phyloP scores from a whole-genome alignment of 306 rosid genomes.

The Acacia confusa region DNA sequence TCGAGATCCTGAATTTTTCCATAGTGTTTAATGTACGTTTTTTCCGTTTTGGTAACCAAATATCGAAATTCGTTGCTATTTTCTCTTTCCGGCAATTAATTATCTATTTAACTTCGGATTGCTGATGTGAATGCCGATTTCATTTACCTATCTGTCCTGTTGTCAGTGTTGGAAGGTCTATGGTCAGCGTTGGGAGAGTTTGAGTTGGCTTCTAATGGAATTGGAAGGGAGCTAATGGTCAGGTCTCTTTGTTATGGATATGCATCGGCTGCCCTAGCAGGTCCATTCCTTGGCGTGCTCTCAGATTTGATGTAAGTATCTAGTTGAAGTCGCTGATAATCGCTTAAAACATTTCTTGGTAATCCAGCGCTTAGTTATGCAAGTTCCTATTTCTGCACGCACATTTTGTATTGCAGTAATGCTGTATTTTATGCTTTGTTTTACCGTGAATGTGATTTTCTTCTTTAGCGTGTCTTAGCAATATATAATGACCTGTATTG shows the following conservation, averaged over 20 bases:
- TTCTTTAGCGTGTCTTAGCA: slow-evolving; percentile 18
- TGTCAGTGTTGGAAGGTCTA: slow-evolving; percentile 77
- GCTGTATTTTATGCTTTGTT: background rate
- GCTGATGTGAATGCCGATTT: slow-evolving; percentile 32
- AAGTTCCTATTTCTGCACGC: background rate
- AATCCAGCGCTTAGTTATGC: background rate
- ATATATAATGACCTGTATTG: background rate
- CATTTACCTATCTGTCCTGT: background rate
- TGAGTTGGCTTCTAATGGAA: slow-evolving; percentile 64
- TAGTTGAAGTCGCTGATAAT: slow-evolving; percentile 22
- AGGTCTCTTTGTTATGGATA: slow-evolving; percentile 63
- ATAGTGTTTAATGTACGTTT: slow-evolving; percentile 10
- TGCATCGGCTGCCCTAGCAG: slow-evolving; percentile 65
- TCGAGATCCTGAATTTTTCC: background rate
- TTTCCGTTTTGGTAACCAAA: slow-evolving; percentile 18
- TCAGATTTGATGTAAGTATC: slow-evolving; percentile 77
- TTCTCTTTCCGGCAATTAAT: slow-evolving; percentile 12
- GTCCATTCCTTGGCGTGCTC: slow-evolving; percentile 69
- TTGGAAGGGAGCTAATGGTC: slow-evolving; percentile 62
- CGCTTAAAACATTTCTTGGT: slow-evolving; percentile 5
- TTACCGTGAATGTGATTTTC: slow-evolving; percentile 17
- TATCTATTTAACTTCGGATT: slow-evolving; percentile 25
- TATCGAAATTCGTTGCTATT: background rate
- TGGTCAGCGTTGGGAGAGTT: slow-evolving; percentile 81
- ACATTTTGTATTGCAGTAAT: slow-evolving; percentile 16